Evolutionary conservation across 202 grass and related monocot genomes (phyloP).

Genomic region (Panicum virgatum): DNA sequence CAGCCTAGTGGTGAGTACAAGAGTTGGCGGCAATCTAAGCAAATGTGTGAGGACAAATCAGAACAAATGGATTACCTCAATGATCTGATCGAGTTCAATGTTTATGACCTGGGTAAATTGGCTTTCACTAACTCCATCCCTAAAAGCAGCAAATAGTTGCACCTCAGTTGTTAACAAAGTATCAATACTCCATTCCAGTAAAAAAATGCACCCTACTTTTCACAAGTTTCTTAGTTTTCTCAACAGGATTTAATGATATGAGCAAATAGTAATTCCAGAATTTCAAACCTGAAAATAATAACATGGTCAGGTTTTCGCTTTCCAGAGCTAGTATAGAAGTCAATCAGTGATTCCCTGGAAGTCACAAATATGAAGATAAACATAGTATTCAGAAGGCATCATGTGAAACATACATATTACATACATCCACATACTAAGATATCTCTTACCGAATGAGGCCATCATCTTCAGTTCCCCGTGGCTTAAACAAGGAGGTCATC

Average conservation of each 20-base stretch:
- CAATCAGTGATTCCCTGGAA: conserved; percentile 79
- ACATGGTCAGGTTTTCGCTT: conserved; percentile 80
- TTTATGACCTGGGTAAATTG: conserved; percentile 92
- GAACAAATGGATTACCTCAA: conserved; percentile 52
- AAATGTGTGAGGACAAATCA: not conserved
- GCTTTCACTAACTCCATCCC: conserved; percentile 91
- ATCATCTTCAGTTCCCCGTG: conserved; percentile 50
- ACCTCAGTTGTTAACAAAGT: too few relatives aligned
- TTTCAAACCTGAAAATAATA: conserved; percentile 77
- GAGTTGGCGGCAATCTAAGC: not conserved
- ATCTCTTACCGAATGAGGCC: conserved; percentile 62
- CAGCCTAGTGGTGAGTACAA: not conserved
- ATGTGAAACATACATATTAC: not conserved
- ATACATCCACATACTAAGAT: not conserved
- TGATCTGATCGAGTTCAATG: conserved; percentile 92
- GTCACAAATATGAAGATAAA: conserved; percentile 19
- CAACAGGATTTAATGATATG: conserved; percentile 19
- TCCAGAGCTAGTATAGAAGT: conserved; percentile 85
- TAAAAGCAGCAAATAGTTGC: conserved; percentile 32
- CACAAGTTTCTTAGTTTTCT: not conserved
- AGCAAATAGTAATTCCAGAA: not conserved
- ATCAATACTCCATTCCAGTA: conserved; percentile 6
- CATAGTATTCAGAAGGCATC: not conserved
- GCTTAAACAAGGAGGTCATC: conserved; percentile 88
- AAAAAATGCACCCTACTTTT: not conserved